Conservation (phyloP, 805 yeast genomes). For the Wickerhamiella domercqiae region DNA sequence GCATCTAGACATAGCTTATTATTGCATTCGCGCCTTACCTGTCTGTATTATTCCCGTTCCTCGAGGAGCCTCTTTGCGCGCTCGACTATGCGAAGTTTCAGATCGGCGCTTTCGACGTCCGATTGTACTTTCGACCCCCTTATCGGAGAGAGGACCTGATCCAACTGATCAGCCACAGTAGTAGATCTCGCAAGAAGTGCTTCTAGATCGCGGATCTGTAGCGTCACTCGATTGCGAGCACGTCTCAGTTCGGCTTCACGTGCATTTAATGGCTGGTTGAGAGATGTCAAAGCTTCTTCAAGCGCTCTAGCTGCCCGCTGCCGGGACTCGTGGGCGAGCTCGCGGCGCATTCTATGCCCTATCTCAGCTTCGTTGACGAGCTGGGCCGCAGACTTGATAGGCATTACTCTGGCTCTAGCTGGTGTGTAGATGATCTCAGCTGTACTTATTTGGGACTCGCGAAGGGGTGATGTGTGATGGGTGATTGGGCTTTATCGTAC, state of each 20-base stretch:
- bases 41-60: no score
- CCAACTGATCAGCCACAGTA: slow-evolving; percentile 1
- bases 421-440: neutral
- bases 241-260: slow-evolving; percentile 17
- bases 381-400: slow-evolving; percentile 1
- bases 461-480: neutral
- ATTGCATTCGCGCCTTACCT: no score
- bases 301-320: slow-evolving; percentile 8
- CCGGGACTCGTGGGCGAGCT: slow-evolving; percentile 6
- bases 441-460: neutral
- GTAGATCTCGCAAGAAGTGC: slow-evolving; percentile 5
- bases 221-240: slow-evolving; percentile 9
- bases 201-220: slow-evolving; percentile 8
- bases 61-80: neutral
- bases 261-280: slow-evolving; percentile 16
- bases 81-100: slow-evolving; percentile 57
- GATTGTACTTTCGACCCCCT: slow-evolving; percentile 7
- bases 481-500: no score
- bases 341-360: slow-evolving; percentile 8
- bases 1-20: no score
- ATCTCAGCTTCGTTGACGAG: slow-evolving; percentile 6
- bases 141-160: neutral
- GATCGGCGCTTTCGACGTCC: slow-evolving; percentile 54
- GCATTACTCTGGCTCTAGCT: no score
- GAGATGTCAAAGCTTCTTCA: slow-evolving; percentile 9